Percentiles rank a stretch among this genome's conserved stretches.
Conservation (phyloP, 768 basidiomycete species). For the Tulasnella sp. region DNA sequence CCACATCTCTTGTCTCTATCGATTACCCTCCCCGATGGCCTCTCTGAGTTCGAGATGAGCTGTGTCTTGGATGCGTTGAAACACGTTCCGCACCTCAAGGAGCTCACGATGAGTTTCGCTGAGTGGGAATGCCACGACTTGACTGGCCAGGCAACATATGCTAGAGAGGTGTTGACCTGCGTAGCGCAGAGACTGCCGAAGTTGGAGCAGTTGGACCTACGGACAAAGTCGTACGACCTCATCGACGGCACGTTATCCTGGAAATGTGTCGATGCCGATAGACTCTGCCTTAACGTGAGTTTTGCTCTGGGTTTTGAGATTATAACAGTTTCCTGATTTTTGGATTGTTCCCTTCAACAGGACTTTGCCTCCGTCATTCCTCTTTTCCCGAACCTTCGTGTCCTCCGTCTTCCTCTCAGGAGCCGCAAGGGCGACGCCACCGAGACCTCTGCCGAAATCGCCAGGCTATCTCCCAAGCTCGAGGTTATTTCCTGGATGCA, state of each 20-base stretch:
- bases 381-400: conserved; percentile 6
- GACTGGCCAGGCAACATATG: not conserved
- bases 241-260: not conserved
- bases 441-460: not conserved
- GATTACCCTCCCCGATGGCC: conserved; percentile 3
- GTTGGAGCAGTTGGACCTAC: conserved; percentile 11
- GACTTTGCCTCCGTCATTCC: conserved; percentile 10
- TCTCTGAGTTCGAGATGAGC: conserved; percentile 7
- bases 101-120: conserved; percentile 2
- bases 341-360: not conserved
- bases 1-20: not conserved
- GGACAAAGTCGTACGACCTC: conserved; percentile 6
- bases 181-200: conserved; percentile 8
- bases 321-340: not conserved
- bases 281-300: conserved; percentile 4
- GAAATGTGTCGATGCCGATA: not conserved
- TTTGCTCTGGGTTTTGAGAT: not conserved
- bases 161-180: not conserved
- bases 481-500: conserved; percentile 13
- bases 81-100: conserved; percentile 9
- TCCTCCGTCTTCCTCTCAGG: conserved; percentile 3
- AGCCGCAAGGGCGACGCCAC: conserved; percentile 7
- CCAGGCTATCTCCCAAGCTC: not conserved
- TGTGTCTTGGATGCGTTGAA: not conserved
- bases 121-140: not conserved